These are phyloP conservation scores for Aphanomyces invadans DNA, from an alignment of 352 stramenopile species.

Conservation along the genomic window DNA sequence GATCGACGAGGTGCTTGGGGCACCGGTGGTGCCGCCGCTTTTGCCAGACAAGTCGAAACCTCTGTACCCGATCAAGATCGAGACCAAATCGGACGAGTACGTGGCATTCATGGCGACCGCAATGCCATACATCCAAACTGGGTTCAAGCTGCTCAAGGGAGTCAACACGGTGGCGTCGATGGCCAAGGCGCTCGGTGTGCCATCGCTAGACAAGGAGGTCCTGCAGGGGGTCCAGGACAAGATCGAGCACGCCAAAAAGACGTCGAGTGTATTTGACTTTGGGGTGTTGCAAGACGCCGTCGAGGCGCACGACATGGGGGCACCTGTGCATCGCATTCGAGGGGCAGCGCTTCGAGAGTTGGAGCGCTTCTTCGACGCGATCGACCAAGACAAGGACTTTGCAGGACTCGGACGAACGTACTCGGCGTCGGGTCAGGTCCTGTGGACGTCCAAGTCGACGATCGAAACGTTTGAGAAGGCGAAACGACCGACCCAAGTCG, in stretches of 20 bases:
- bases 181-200: neutral
- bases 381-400: neutral
- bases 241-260: neutral
- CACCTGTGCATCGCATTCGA: neutral
- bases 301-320: neutral
- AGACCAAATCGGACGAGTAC: constrained; percentile 9
- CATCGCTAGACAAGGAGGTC: neutral
- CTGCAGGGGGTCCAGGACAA: neutral
- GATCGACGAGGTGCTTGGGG: neutral
- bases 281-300: neutral
- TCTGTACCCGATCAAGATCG: constrained; percentile 5
- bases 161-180: neutral
- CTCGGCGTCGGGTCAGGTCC: neutral
- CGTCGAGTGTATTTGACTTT: neutral
- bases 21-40: neutral
- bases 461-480: neutral
- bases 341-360: neutral
- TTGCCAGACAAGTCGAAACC: neutral
- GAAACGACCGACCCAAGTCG: neutral
- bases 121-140: constrained; percentile 8
- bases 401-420: neutral
- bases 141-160: neutral
- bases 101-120: neutral
- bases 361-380: neutral
- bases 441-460: neutral